Base-by-base conservation (phyloP, 108 stramenopile species). In the Ochromonas danica region DNA sequence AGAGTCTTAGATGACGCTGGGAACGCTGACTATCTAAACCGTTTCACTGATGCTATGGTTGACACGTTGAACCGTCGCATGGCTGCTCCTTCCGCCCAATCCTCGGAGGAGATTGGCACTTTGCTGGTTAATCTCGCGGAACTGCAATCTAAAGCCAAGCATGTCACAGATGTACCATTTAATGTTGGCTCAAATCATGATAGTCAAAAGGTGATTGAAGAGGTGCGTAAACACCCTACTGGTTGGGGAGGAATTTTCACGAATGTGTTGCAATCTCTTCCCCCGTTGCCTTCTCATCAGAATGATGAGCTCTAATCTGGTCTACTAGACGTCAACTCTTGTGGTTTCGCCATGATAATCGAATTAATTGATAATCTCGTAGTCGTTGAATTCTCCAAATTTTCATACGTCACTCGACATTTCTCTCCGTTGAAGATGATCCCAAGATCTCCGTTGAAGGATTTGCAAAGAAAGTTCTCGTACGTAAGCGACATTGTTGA, bases 221-320 rank as follows among this genome's bases (percentile, higher is more conserved):
- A 75, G 72, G 72, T 75, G 43, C 36, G 40, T 14, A 25, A 14
- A 6, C 10, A n/a, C 40, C 72, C 72, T 14, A 75, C 72, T 27
- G 72, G 72, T 10, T 75, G 72, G 72, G 72, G 72, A 75, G 72
- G 72, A 27, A 10, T 75, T 10, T 75, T 35, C 40, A 14, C 45
- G 28, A 33, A 75, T 27, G 38, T 75, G 6, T 27, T 75, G 3
- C 3, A 57, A 33, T 17, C 25, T 10, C 14, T 75, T 17, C 72
- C 72, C 3, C 72, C 72, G 40, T 36, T 75, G 40, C 25, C 40
- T 27, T 22, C 17, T 6, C 17, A 51, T 6, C 6, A 51, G 6
- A 51, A 22, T 14, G 22, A 51, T 51, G 6, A 6, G 22, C n/a
- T n/a, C n/a, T n/a, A n/a, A n/a, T n/a, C n/a, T n/a, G n/a, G n/a